Conservation (phyloP, 331 rosid species). For the Acacia concinna region DNA sequence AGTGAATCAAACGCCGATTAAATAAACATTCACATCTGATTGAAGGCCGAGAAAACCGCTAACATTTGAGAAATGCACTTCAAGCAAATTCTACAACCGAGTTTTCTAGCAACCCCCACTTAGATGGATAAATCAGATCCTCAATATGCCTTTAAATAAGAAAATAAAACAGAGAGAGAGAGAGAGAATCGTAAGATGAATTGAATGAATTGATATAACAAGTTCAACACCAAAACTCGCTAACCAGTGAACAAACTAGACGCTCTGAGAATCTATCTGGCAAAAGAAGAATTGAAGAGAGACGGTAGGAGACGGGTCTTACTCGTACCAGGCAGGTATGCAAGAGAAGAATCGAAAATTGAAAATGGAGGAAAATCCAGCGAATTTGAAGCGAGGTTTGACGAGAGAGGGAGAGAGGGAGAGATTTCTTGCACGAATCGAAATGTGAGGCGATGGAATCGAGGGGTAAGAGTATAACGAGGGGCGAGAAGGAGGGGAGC, state of each 20-base stretch:
- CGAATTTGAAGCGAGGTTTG: constrained; percentile 20
- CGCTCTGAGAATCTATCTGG: neutral
- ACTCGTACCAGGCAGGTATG: constrained; percentile 36
- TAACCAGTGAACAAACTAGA: neutral
- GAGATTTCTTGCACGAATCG: constrained; percentile 43
- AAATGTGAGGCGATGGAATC: constrained; percentile 45
- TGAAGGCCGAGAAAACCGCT: constrained; percentile 15
- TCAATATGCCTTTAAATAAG: neutral
- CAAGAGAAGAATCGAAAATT: neutral
- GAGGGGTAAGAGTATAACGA: constrained; percentile 24
- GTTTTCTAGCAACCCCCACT: neutral
- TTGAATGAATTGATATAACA: constrained; percentile 5
- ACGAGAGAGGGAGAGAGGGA: neutral
- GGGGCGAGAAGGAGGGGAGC: constrained; percentile 29
- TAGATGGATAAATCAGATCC: constrained; percentile 7
- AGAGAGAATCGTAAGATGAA: neutral
- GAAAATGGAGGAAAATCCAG: constrained; percentile 28
- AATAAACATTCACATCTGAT: constrained; percentile 26
- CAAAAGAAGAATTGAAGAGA: neutral
- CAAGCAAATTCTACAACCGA: neutral
- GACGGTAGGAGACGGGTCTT: neutral
- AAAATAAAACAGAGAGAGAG: neutral
- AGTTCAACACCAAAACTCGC: neutral
- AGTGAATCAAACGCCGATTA: neutral
- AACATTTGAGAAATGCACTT: constrained; percentile 20